Base-by-base conservation (phyloP, 2,329 filamentous ascomycete species). In the Pseudogymnoascus sp. region DNA sequence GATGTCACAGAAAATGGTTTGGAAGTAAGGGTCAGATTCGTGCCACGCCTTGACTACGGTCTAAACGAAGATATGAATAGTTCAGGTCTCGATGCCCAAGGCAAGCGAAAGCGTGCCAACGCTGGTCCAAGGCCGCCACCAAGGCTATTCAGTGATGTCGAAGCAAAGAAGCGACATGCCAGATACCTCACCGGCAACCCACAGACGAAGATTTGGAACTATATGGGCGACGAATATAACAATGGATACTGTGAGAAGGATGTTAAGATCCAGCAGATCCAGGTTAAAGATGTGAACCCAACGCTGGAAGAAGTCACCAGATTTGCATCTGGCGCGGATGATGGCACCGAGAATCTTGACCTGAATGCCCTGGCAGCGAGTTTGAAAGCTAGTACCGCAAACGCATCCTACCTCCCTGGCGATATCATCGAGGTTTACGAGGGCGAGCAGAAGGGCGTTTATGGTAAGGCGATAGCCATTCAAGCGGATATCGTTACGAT, bases 381-480 rank as follows among this genome's bases (percentile, higher is more conserved):
- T 67, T 80, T 97, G 61, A 96, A 96, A 72, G 90, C 91, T 64
- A 89, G 86, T 68, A 90, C 89, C 64, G 85, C 87, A 7, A 89
- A 89, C 65, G 88, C 92, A 35, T 88, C 89, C 3, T 99, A 96
- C 71, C 83, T 96, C 4, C 90, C 92, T 2, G 95, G 95, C 35
- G 94, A 99, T 73, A 86, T 92, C n/a, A 92, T 99, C 21, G 93
- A 97, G 75, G 91, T 99, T 45, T 97, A 92, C 74, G 87, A 92
- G 63, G 94, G 94, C 67, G 94, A 99, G 77, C 94, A 99, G 72
- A 91, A 89, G 72, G 94, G 94, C 61, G 89, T 97, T 12, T 81
- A 90, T 33, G 94, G 94, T 70, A 91, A 87, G 69, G 92, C 91
- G 1, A 86, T 90, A 59, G 90, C 91, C 45, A 92, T 97, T 6